Evolutionary conservation across 2,329 filamentous ascomycete species (phyloP), one percentile per base, ranked within the genome.

Genomic region (Cladophialophora yegresii): DNA sequence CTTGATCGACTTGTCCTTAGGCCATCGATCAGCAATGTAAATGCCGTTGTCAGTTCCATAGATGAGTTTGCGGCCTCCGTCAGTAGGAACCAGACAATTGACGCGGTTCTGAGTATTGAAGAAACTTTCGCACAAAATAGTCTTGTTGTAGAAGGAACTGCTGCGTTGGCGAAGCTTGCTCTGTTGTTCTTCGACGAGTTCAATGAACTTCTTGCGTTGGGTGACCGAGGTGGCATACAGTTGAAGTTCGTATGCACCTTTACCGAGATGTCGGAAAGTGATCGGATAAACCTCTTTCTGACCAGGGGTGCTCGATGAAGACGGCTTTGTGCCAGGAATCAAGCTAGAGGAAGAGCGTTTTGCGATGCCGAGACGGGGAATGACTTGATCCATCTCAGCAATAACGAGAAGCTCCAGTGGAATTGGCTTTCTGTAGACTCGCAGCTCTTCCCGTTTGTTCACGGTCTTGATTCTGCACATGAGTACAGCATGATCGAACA

Each of bases 21-120:
- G 88, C 80, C 92, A 93, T 61, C 95, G 89, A 72, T 99, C 95
- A 40, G 91, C 92, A 30, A 98, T 83, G 76, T 92, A 99, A 56
- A 99, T 91, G 65, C 95, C 95, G 72, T 88, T 91, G 77, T 99
- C 95, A 16, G 95, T 99, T 63, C 93, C 95, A 73, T 93, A 93
- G 56, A 98, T 89, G 70, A 99, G 80, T 78, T 99, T 99, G 59
- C 95, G 87, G 23, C 95, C 95, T 72, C 95, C 95, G 79, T 99
- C 93, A 92, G 93, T 93, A 40, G 95, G 95, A 59, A 95, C 91
- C 71, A 96, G 90, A 75, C 95, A 96, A 75, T 97, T 98, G 76
- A 99, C 92, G 69, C 91, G 87, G 76, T 96, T 96, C 45, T 86
- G 86, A 26, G 89, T 85, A 72, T 91, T 93, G 80, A 98, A 96